phyloP scores from a whole-genome alignment of 2,329 filamentous ascomycete genomes.

The Blastomyces gilchristii region DNA sequence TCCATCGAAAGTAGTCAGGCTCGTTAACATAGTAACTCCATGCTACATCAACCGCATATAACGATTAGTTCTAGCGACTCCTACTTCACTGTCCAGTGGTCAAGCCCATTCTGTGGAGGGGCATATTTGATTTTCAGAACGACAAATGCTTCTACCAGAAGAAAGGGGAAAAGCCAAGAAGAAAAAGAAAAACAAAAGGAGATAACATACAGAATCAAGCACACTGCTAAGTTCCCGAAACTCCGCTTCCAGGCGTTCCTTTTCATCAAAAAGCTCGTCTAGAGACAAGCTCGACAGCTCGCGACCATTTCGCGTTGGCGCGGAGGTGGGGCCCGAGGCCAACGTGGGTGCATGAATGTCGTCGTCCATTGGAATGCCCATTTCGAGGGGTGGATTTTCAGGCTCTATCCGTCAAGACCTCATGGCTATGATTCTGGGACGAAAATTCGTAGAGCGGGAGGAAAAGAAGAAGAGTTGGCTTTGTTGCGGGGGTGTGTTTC shows the following conservation, averaged over 20 bases:
- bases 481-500: neutral
- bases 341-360: conserved; percentile 60
- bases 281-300: conserved; percentile 60
- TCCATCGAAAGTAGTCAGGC: conserved; percentile 76
- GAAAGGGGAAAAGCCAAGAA: neutral
- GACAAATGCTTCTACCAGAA: neutral
- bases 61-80: neutral
- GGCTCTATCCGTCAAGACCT: conserved; percentile 9
- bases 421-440: neutral
- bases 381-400: conserved; percentile 22
- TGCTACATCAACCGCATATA: conserved; percentile 51
- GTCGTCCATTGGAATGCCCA: conserved; percentile 53
- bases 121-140: neutral
- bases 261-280: conserved; percentile 70
- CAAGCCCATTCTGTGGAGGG: neutral
- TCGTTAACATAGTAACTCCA: conserved; percentile 83
- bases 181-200: neutral
- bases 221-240: conserved; percentile 74
- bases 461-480: neutral
- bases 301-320: conserved; percentile 43
- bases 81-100: neutral
- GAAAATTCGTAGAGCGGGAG: neutral
- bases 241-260: conserved; percentile 75
- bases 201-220: conserved; percentile 64
- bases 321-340: conserved; percentile 65